phyloP scores from a whole-genome alignment of 108 stramenopile genomes.

The Nitzschia sp. region DNA sequence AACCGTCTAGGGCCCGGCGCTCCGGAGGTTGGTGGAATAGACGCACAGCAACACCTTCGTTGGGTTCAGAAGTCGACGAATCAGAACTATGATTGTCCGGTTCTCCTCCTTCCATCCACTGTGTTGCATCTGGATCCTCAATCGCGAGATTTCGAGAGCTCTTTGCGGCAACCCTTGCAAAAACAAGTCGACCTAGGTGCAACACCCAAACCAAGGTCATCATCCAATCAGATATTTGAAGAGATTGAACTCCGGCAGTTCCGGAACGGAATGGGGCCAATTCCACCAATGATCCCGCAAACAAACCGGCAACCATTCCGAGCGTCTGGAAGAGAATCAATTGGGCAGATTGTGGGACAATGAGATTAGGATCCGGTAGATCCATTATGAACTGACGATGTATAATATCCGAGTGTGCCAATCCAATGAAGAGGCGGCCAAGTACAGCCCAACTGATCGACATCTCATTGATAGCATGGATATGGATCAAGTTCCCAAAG shows the following conservation, averaged over 20 bases:
- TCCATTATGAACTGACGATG: conserved; percentile 64
- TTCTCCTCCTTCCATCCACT: not conserved
- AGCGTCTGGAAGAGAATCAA: conserved; percentile 55
- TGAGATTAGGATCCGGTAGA: conserved; percentile 41
- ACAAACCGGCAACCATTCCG: conserved; percentile 61
- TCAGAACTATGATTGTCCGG: conserved; percentile 21
- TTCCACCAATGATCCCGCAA: conserved; percentile 56
- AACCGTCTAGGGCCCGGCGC: not conserved
- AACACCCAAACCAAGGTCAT: conserved; percentile 58
- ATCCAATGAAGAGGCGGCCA: conserved; percentile 67
- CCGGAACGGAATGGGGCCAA: conserved; percentile 10
- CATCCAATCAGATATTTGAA: conserved; percentile 44
- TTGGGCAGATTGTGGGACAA: conserved; percentile 62
- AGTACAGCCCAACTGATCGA: conserved; percentile 57
- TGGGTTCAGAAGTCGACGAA: conserved; percentile 22
- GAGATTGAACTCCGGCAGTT: conserved; percentile 38
- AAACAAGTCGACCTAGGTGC: conserved; percentile 32
- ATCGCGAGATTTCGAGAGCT: not conserved
- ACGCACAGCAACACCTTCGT: conserved; percentile 3
- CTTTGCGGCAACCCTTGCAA: not conserved
- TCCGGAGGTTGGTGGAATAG: conserved; percentile 24
- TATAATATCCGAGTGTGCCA: conserved; percentile 60
- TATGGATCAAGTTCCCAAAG: conserved; percentile 62
- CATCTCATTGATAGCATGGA: conserved; percentile 37
- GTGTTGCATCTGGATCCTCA: not conserved